Conservation (phyloP, 768 basidiomycete genomes). For the Rhizopogon sp. region DNA sequence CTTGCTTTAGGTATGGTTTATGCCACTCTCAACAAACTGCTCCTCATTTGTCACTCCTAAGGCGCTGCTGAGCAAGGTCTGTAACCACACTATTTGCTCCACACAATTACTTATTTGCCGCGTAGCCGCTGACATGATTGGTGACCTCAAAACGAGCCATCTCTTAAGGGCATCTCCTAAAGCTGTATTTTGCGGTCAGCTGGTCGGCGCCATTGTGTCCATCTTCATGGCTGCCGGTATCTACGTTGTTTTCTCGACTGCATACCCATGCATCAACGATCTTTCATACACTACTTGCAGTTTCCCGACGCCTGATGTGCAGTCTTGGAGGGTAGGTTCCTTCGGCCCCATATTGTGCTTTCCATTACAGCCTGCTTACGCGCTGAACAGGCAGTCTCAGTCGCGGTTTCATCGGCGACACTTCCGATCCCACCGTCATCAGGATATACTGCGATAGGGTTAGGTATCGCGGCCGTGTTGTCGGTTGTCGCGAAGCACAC, state of each 20-base stretch:
- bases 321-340: slow-evolving; percentile 17
- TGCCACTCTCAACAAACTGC: background rate
- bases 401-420: slow-evolving; percentile 17
- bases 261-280: slow-evolving; percentile 51
- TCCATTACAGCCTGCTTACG: background rate
- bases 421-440: slow-evolving; percentile 45
- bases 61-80: slow-evolving; percentile 21
- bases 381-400: slow-evolving; percentile 10
- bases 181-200: slow-evolving; percentile 58
- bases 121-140: slow-evolving; percentile 54
- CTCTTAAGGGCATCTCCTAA: slow-evolving; percentile 59
- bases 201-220: slow-evolving; percentile 53
- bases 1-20: slow-evolving; percentile 14
- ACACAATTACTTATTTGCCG: background rate
- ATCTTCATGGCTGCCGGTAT: slow-evolving; percentile 55
- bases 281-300: slow-evolving; percentile 11
- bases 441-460: slow-evolving; percentile 53
- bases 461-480: slow-evolving; percentile 41
- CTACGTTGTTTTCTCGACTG: slow-evolving; percentile 59
- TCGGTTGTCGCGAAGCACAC: slow-evolving; percentile 36
- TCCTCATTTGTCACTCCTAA: background rate
- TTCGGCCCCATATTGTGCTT: no score
- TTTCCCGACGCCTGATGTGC: slow-evolving; percentile 20
- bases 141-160: slow-evolving; percentile 68
- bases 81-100: background rate